Conservation (phyloP, 2,329 filamentous ascomycete genomes). For the Aspergillus melleus region DNA sequence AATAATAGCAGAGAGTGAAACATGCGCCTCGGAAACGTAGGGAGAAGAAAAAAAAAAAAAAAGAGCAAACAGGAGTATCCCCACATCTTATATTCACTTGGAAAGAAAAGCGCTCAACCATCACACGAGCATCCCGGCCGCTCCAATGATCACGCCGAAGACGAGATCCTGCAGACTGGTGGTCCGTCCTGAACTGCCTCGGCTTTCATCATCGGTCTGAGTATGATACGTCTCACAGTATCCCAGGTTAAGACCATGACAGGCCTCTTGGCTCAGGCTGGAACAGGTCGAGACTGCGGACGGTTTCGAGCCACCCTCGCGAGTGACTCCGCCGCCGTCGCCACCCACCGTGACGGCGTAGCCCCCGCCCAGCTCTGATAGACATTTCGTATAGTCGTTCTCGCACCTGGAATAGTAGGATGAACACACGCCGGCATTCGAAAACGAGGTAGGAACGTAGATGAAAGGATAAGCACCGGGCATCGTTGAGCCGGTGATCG, state of each 20-base stretch:
- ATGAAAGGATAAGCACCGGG: constrained; percentile 54
- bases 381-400: constrained; percentile 47
- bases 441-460: constrained; percentile 55
- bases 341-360: constrained; percentile 55
- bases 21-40: not conserved
- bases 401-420: constrained; percentile 56
- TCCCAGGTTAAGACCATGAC: constrained; percentile 49
- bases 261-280: constrained; percentile 48
- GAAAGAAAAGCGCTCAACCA: not conserved
- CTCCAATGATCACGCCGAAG: constrained; percentile 45
- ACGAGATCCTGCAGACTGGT: constrained; percentile 44
- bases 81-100: not conserved
- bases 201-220: constrained; percentile 28
- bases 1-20: not conserved
- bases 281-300: constrained; percentile 47
- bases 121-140: constrained; percentile 48
- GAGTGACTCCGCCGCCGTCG: constrained; percentile 51
- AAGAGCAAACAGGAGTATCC: not conserved
- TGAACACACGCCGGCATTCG: constrained; percentile 52
- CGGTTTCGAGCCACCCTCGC: constrained; percentile 45
- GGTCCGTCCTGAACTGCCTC: constrained; percentile 29
- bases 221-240: constrained; percentile 42
- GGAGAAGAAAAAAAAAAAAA: not conserved
- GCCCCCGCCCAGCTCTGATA: constrained; percentile 48
- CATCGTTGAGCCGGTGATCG: constrained; percentile 44